A percentile compares a stretch with the other conserved stretches of the same genome.
Evolutionary conservation across 129 eudicot genomes (phyloP).

Genomic region (Helianthus tuberosus): DNA sequence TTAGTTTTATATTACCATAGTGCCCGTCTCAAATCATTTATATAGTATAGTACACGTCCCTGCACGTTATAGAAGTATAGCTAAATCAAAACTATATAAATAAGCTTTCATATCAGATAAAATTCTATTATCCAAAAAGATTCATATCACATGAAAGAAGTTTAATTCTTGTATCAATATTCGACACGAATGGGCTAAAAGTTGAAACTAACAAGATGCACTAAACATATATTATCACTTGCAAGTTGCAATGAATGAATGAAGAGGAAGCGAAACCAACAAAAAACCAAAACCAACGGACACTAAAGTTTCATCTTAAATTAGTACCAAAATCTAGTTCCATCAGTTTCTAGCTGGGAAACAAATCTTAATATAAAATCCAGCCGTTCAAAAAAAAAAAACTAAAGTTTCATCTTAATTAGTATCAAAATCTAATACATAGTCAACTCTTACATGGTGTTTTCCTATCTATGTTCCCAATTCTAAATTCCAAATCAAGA

Average conservation of each 20-base stretch:
- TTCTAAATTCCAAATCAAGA: not conserved
- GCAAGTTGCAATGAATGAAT: too few relatives aligned
- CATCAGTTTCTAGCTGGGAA: too few relatives aligned
- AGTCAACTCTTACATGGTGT: not conserved
- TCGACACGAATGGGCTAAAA: slow-evolving; percentile 31
- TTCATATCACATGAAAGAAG: slow-evolving; percentile 15
- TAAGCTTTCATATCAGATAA: too few relatives aligned
- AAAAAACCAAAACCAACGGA: not conserved
- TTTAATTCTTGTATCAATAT: slow-evolving; percentile 38
- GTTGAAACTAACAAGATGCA: slow-evolving; percentile 37
- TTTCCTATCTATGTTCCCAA: not conserved
- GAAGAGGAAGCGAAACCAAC: not conserved
- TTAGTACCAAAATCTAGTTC: not conserved
- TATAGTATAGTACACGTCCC: too few relatives aligned
- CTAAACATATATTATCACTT: not conserved
- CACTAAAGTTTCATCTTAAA: not conserved
- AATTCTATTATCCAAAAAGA: slow-evolving; percentile 10
- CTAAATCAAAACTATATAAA: too few relatives aligned
- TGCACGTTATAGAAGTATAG: too few relatives aligned
- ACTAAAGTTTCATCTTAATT: not conserved
- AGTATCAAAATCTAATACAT: not conserved
- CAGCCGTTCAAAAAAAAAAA: too few relatives aligned
- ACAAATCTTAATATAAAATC: too few relatives aligned
- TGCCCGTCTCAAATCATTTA: too few relatives aligned
- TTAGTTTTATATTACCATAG: too few relatives aligned